Conservation (phyloP, 73 alveolate species). For the Paraurostyla sp. region DNA sequence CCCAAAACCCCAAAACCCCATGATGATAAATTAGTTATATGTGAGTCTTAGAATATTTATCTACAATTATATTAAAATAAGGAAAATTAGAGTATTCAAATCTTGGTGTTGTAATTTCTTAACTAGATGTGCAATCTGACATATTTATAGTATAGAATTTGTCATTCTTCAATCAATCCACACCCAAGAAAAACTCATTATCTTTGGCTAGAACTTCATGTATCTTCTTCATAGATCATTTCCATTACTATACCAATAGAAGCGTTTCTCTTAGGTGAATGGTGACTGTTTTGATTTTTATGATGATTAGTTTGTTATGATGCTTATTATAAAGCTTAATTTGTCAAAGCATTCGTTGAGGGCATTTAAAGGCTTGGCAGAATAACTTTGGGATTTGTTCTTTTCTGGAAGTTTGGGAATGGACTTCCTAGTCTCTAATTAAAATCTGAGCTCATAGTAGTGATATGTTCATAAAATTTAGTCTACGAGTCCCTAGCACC, state of each 20-base stretch:
- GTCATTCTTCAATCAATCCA: background rate
- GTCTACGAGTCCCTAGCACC: constrained; percentile 22
- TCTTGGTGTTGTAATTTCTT: background rate
- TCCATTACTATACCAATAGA: constrained; percentile 49
- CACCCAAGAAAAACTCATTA: too few relatives aligned
- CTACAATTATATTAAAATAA: background rate
- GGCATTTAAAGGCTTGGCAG: constrained; percentile 12
- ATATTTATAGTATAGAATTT: too few relatives aligned
- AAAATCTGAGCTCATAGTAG: constrained; percentile 1
- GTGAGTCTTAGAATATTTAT: background rate
- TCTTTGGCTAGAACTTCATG: background rate
- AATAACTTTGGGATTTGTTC: constrained; percentile 31
- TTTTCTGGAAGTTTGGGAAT: constrained; percentile 35
- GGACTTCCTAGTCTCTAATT: constrained; percentile 32
- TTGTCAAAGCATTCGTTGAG: too few relatives aligned
- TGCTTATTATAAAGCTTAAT: background rate
- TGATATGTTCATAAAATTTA: constrained; percentile 14
- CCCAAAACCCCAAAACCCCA: constrained; percentile 35
- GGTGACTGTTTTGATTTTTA: background rate
- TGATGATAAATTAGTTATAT: background rate
- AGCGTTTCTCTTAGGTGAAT: constrained; percentile 40
- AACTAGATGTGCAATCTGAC: background rate
- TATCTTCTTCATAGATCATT: constrained; percentile 42
- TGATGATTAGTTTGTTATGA: constrained; percentile 4
- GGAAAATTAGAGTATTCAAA: constrained; percentile 21